Evolutionary conservation across 306 rosid species (phyloP).

Genomic region (Dalbergia cultrata): DNA sequence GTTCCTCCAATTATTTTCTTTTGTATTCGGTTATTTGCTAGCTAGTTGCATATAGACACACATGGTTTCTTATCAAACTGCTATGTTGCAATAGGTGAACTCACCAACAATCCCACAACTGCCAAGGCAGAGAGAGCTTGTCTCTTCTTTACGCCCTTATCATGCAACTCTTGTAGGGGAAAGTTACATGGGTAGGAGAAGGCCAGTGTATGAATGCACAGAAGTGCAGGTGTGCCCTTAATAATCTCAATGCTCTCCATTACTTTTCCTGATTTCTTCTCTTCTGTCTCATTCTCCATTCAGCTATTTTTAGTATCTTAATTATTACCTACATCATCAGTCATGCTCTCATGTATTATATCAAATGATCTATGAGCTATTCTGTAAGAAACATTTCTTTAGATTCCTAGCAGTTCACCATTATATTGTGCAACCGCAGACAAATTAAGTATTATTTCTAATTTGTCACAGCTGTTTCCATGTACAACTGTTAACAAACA

Average conservation of each 20-base stretch:
- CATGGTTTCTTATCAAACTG: slow-evolving; percentile 43
- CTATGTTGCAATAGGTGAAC: slow-evolving; percentile 71
- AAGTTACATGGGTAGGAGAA: slow-evolving; percentile 89
- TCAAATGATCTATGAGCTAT: slow-evolving; percentile 13
- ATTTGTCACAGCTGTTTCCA: slow-evolving; percentile 15
- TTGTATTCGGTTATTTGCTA: slow-evolving; percentile 28
- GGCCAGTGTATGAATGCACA: slow-evolving; percentile 90
- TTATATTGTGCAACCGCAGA: slow-evolving; percentile 42
- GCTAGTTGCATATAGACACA: not conserved
- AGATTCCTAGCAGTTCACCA: slow-evolving; percentile 13
- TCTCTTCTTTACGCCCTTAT: slow-evolving; percentile 76
- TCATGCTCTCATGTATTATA: slow-evolving; percentile 29
- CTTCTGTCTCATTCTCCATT: not conserved
- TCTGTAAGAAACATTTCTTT: slow-evolving; percentile 11
- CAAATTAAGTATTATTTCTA: slow-evolving; percentile 26
- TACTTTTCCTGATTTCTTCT: slow-evolving; percentile 2
- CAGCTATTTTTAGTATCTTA: not conserved
- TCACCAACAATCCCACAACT: slow-evolving; percentile 82
- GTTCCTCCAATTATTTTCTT: slow-evolving; percentile 1
- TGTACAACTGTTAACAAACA: slow-evolving; percentile 18
- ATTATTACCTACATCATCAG: slow-evolving; percentile 3
- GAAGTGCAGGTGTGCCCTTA: slow-evolving; percentile 80
- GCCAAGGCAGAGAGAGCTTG: slow-evolving; percentile 81
- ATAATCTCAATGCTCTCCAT: slow-evolving; percentile 20
- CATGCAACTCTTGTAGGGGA: slow-evolving; percentile 94